Base-by-base conservation (phyloP, 2,329 filamentous ascomycete genomes). In the Colletotrichum cereale region DNA sequence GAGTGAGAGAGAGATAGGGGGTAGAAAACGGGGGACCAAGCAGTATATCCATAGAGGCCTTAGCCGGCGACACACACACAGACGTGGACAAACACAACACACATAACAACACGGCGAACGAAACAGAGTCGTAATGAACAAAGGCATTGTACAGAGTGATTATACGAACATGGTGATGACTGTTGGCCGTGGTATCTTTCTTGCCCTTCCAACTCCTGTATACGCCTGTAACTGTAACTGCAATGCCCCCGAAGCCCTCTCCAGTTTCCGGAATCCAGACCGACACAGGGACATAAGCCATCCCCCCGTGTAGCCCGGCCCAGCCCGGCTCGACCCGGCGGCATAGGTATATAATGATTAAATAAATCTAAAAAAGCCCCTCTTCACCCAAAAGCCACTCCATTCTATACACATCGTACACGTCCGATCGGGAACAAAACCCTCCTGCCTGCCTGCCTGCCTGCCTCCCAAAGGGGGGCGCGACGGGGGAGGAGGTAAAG, bases 111-210 rank as follows among this genome's bases (percentile, higher is more conserved):
- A 57, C 57, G 16, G 26, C 34, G 11, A 42, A 31, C 40, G 47
- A n/a, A 42, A 53, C 31, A 42, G 31, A 62, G 44, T 29, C 11
- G 31, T 62, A 31, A 42, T 62, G 31, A 40, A 26, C 47, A n/a
- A 52, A 48, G 47, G n/a, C 36, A 50, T 40, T 34, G 40, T 57
- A 65, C 31, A 66, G 24, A 42, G 56, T 61, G 31, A 44, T 62
- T 38, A 53, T 48, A 44, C 56, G 36, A 62, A 44, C 48, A 63
- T 44, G 44, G 44, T 18, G n/a, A 31, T 50, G 31, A 68, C 34
- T 57, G 24, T 71, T 61, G 31, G 67, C 60, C 57, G 67, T 73
- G 72, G 72, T 73, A 73, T 74, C 66, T 71, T 69, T 74, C 66
- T 71, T 69, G 31, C 65, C 38, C 44, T 47, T 47, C 44, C 60